Conservation (phyloP, 352 stramenopile genomes). For the Chrysophaeum taylorii region DNA sequence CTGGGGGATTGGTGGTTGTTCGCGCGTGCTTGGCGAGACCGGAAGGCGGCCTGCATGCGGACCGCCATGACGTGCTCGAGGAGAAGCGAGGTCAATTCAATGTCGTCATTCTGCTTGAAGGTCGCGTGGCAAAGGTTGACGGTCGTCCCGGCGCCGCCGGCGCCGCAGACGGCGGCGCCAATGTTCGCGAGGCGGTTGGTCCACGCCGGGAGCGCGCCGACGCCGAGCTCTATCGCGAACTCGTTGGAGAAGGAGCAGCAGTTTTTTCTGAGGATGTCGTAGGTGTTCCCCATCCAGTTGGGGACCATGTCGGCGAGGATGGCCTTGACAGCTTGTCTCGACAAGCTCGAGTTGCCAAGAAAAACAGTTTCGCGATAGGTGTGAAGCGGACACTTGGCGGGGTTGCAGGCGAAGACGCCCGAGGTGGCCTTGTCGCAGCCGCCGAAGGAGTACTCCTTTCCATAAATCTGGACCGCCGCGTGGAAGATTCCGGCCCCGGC, state of each 20-base stretch:
- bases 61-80: no score
- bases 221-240: conserved; percentile 19
- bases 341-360: conserved; percentile 19
- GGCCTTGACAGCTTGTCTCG: conserved; percentile 32
- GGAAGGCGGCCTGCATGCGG: no score
- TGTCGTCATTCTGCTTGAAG: no score
- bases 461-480: conserved; percentile 22
- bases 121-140: no score
- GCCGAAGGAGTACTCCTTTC: conserved; percentile 24
- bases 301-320: conserved; percentile 40
- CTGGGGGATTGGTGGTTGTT: no score
- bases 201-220: conserved; percentile 20
- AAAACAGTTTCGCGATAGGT: conserved; percentile 22
- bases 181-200: conserved; percentile 15
- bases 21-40: no score
- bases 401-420: conserved; percentile 20
- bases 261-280: conserved; percentile 51
- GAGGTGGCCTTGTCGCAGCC: neutral
- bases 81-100: no score
- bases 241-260: conserved; percentile 44
- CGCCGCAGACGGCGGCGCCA: neutral
- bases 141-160: no score
- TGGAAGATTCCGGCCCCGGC: conserved; percentile 25
- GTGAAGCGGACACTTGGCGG: conserved; percentile 23
- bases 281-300: conserved; percentile 47